Evolutionary conservation across 768 basidiomycete genomes (phyloP), one percentile per base, ranked within the genome.

Genomic region (Boletus reticulatus): DNA sequence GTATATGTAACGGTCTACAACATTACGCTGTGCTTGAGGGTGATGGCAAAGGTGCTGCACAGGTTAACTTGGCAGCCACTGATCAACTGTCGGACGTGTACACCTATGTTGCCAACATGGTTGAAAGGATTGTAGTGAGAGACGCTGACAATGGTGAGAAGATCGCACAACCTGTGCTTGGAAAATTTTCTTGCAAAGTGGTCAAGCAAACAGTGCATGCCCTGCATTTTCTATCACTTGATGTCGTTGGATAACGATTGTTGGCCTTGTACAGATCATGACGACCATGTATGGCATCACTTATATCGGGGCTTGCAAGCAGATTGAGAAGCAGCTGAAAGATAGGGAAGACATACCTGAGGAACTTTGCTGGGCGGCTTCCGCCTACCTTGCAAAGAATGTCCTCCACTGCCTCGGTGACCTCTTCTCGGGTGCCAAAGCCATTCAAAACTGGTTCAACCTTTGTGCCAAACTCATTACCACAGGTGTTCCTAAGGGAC

Each of bases 271-370:
- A 3, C 59, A 89, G 87, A 92, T 98, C 60, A 99, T 99, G 97
- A 99, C 96, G 1, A 98, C 96, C 4, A 96, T 98, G 34, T 98
- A 98, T 67, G 96, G 97, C 20, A 95, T 99, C 16, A 99, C 97
- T 0, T 95, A 87, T 73, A 75, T 98, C 51, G 97, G 97, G 36
- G 97, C 97, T 20, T 83, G 93, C 42, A 92, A 92, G 10, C 97
- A 98, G 74, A 97, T 98, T 52, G 90, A 94, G 72, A 88, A 74
- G 64, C 94, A 98, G 74, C 74, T 99, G 38, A 82, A 79, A 62
- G 90, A 91, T 52, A 78, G 87, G 52, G 82, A 83, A 24, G 88
- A 89, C 56, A 77, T 96, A 27, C 79, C 82, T 3, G 72, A 80
- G 22, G 89, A 94, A 62, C 77, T 83, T n/a, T 82, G 84, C 57